Conservation (phyloP, 441 rosid species). For the Arabidopsis lyrata region DNA sequence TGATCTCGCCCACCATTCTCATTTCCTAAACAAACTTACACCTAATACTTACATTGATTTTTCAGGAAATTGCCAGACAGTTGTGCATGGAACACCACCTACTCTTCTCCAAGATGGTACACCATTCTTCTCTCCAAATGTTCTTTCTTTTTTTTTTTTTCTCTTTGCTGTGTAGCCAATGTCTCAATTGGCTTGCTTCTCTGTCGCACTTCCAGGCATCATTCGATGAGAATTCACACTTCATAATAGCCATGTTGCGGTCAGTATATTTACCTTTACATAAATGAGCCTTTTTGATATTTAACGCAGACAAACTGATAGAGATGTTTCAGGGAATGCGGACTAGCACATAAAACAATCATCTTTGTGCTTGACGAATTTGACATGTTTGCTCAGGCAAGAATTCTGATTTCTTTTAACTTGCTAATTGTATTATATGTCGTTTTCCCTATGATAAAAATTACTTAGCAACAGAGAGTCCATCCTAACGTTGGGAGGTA, state of each 20-base stretch:
- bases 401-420: slow-evolving; percentile 25
- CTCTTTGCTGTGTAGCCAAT: slow-evolving; percentile 20
- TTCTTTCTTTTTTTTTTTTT: not conserved
- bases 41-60: slow-evolving; percentile 15
- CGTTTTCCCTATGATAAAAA: not conserved
- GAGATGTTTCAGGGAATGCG: slow-evolving; percentile 79
- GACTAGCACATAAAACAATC: slow-evolving; percentile 92
- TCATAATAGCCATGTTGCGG: slow-evolving; percentile 84
- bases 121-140: slow-evolving; percentile 25
- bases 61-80: slow-evolving; percentile 91
- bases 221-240: slow-evolving; percentile 89
- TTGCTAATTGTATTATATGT: slow-evolving; percentile 7
- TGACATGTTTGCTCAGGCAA: slow-evolving; percentile 94
- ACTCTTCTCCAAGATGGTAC: slow-evolving; percentile 87
- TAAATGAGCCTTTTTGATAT: slow-evolving; percentile 22
- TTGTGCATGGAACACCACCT: slow-evolving; percentile 84
- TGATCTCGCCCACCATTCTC: slow-evolving; percentile 12
- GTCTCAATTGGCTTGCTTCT: slow-evolving; percentile 18
- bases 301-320: slow-evolving; percentile 34
- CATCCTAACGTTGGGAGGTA: slow-evolving; percentile 21
- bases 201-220: slow-evolving; percentile 73
- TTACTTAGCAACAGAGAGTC: not conserved
- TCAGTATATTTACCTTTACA: slow-evolving; percentile 44
- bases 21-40: not conserved
- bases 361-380: slow-evolving; percentile 90